Conservation (phyloP, 441 rosid species). For the Bruguiera hainesii region DNA sequence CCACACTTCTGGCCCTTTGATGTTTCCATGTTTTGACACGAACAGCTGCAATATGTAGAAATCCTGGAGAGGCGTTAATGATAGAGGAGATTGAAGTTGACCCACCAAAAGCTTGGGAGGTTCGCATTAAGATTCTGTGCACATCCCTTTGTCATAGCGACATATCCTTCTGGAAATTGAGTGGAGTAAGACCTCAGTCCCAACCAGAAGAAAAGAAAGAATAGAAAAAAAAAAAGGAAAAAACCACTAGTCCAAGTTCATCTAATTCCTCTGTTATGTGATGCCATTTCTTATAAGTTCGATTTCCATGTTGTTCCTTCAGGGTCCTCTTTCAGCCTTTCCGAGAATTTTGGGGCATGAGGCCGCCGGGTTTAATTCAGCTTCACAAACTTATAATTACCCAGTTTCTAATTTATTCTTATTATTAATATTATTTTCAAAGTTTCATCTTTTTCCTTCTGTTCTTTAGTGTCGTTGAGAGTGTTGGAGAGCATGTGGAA, state of each 20-base stretch:
- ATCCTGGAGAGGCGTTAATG: background rate
- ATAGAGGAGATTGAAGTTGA: slow-evolving; percentile 44
- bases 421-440: background rate
- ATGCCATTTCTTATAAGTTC: too few species aligned
- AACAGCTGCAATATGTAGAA: background rate
- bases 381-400: background rate
- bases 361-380: slow-evolving; percentile 52
- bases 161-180: slow-evolving; percentile 45
- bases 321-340: slow-evolving; percentile 41
- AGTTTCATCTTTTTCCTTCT: background rate
- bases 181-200: slow-evolving; percentile 19
- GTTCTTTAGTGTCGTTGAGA: slow-evolving; percentile 54
- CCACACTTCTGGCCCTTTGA: background rate
- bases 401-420: background rate
- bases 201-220: too few species aligned
- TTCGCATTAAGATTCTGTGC: slow-evolving; percentile 63
- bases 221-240: too few species aligned
- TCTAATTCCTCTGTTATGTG: too few species aligned
- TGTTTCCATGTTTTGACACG: background rate
- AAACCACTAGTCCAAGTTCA: slow-evolving; percentile 1
- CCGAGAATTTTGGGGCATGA: slow-evolving; percentile 72
- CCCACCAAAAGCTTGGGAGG: slow-evolving; percentile 70
- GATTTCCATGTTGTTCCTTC: background rate
- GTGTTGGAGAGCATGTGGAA: slow-evolving; percentile 61
- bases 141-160: slow-evolving; percentile 67